Base-by-base conservation (phyloP, 306 rosid genomes). In the Casuarina equisetifolia region DNA sequence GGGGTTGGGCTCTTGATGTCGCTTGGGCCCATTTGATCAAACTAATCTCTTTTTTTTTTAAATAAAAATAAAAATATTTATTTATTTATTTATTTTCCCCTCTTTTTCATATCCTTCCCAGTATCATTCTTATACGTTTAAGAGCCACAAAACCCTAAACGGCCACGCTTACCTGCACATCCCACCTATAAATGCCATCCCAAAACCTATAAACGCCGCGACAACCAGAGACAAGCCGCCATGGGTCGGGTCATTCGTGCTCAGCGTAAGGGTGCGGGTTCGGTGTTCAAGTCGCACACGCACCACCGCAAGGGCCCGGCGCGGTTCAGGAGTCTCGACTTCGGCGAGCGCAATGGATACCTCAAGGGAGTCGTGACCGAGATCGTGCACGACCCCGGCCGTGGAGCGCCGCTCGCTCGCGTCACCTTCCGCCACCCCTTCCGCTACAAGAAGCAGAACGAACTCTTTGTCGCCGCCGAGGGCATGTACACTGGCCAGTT, bases 221-320 rank as follows among this genome's bases (percentile, higher is more conserved):
- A 3, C n/a, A 17, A 0, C n/a, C n/a, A 12, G 57, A 51, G 57
- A 46, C 35, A 50, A 61, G 36, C 74, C 59, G 6, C 25, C 10
- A 19, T 85, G 88, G 88, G 88, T 42, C 72, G 88, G 0, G 88
- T 85, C 11, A 85, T 85, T 42, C 81, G 88, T 2, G 88, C 88
- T n/a, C 88, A 85, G 71, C 85, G 88, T 72, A 85, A 85, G 76
- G 88, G 88, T 78, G 88, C 88, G 0, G 88, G 88, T 6, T 85
- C 88, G 0, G 88, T 85, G 1, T 85, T 85, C 85, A 85, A 84
- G 69, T 84, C 88, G 12, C 88, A 84, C 80, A 84, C 88, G 6
- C 88, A 80, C 78, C 85, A 63, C 38, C 85, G 88, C 9, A 85
- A 85, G 66, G 88, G 88, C 0, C 55, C 88, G 0, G 88, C 88